Base-by-base conservation (phyloP, 352 stramenopile genomes). In the Pythium rishiriense region DNA sequence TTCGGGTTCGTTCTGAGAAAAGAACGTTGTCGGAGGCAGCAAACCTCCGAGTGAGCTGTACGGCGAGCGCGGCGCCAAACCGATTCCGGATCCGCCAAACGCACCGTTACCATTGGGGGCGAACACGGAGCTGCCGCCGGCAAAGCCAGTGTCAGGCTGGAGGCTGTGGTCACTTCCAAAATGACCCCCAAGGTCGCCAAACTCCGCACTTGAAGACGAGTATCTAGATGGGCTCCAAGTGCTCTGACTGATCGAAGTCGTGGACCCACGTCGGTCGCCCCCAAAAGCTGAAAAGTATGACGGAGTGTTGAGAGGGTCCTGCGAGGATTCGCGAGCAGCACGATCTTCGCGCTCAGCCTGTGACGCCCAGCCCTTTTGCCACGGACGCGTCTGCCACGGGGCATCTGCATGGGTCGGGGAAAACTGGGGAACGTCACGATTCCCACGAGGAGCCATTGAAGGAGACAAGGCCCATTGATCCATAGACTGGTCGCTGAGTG, bases 391-490 rank as follows among this genome's bases (percentile, higher is more conserved):
- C 31, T 73, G 60, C 67, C 67, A 73, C 22, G 67, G 29, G 0
- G 41, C 48, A n/a, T 50, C 33, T 3, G 76, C 64, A n/a, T 89
- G 62, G 4, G 70, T 79, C 37, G 77, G 66, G 2, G 71, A 79
- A 2, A 83, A 53, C 39, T 78, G 71, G 29, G 83, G 74, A n/a
- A 78, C 55, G 19, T 88, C 72, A 9, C 70, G 64, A 1, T 64
- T 68, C 12, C 72, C 64, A 26, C 83, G 80, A 6, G 82, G 75
- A 12, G 75, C 67, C 24, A 70, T 67, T 15, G 75, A 81, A 52
- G 81, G 81, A 46, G 84, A 91, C 25, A 93, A 42, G 41, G 88
- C 91, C 84, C 84, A 93, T 47, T 91, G 83, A 62, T 93, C 84
- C 42, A 91, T 90, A 55, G 88, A 77, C 9, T 79, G 80, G 35